phyloP scores from a whole-genome alignment of 192 early-diverging fungal species.

The Coemansia pectinata region DNA sequence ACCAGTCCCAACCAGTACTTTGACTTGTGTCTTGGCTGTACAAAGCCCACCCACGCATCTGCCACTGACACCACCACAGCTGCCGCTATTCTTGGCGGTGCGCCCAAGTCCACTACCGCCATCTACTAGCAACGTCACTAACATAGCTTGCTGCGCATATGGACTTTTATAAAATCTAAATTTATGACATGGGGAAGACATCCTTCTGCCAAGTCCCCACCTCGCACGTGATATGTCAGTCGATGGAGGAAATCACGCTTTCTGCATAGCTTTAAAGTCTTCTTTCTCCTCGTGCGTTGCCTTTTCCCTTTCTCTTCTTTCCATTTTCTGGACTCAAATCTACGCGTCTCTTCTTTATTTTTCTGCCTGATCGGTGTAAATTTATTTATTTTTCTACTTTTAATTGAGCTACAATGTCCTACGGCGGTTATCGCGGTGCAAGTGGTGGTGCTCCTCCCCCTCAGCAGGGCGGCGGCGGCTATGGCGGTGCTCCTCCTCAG shows the following conservation, averaged over 20 bases:
- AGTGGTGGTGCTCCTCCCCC: neutral
- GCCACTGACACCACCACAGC: neutral
- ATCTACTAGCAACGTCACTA: neutral
- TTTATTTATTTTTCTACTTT: constrained; percentile 8
- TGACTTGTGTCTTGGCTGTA: constrained; percentile 60
- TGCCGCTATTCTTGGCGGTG: constrained; percentile 5
- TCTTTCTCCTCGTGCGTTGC: neutral
- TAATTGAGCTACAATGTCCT: constrained; percentile 21
- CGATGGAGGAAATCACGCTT: neutral
- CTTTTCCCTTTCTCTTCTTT: constrained; percentile 6
- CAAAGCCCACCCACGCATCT: constrained; percentile 2
- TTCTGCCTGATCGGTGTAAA: constrained; percentile 1
- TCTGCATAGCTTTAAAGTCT: neutral
- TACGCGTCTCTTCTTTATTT: constrained; percentile 3
- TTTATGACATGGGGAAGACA: neutral
- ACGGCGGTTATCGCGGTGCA: constrained; percentile 25
- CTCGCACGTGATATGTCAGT: neutral
- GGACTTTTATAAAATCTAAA: neutral
- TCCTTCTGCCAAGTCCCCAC: neutral
- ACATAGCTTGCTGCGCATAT: constrained; percentile 2
- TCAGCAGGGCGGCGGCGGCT: constrained; percentile 3
- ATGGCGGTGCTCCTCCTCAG: constrained; percentile 6
- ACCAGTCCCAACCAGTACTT: constrained; percentile 95
- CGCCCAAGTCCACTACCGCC: neutral
- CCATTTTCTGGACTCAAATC: neutral